Evolutionary conservation across 2,329 filamentous ascomycete species (phyloP).

Genomic region (Chrysoporthe deuterocubensis): DNA sequence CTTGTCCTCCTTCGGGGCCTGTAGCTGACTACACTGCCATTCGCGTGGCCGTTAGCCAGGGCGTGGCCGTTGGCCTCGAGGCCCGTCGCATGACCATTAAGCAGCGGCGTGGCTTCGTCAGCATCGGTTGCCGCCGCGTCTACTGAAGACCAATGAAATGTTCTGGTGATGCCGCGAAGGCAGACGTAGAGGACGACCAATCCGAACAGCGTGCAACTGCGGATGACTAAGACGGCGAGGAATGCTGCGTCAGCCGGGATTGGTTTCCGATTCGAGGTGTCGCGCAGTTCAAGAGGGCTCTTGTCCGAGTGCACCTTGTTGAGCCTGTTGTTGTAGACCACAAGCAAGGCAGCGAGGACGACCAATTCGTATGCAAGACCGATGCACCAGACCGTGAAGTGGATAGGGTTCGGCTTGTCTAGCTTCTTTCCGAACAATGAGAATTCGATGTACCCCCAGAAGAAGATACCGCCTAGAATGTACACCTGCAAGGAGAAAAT

Average conservation of each 20-base stretch:
- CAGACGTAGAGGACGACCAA: constrained; percentile 36
- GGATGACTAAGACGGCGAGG: constrained; percentile 22
- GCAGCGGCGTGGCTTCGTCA: constrained; percentile 67
- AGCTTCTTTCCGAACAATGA: constrained; percentile 78
- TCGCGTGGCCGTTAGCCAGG: constrained; percentile 35
- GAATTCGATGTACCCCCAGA: constrained; percentile 84
- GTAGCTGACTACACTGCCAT: constrained; percentile 33
- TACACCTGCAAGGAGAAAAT: constrained; percentile 66
- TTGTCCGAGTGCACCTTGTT: constrained; percentile 40
- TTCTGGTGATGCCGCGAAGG: constrained; percentile 51
- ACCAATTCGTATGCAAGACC: constrained; percentile 73
- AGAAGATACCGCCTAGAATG: constrained; percentile 81
- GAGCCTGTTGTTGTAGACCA: constrained; percentile 63
- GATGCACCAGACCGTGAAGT: constrained; percentile 78
- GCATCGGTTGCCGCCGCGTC: constrained; percentile 32
- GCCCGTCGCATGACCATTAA: constrained; percentile 50
- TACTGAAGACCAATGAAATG: constrained; percentile 24
- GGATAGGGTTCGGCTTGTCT: constrained; percentile 78
- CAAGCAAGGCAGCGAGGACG: constrained; percentile 70
- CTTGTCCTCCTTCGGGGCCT: constrained; percentile 36
- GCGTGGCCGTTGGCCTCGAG: constrained; percentile 35
- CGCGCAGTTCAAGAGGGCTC: constrained; percentile 36
- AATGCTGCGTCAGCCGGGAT: constrained; percentile 24
- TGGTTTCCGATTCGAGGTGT: constrained; percentile 54
- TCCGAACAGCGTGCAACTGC: constrained; percentile 22